Evolutionary conservation across 768 basidiomycete genomes (phyloP), one percentile per base, ranked within the genome.

Genomic region (Kwoniella mangroviensis): DNA sequence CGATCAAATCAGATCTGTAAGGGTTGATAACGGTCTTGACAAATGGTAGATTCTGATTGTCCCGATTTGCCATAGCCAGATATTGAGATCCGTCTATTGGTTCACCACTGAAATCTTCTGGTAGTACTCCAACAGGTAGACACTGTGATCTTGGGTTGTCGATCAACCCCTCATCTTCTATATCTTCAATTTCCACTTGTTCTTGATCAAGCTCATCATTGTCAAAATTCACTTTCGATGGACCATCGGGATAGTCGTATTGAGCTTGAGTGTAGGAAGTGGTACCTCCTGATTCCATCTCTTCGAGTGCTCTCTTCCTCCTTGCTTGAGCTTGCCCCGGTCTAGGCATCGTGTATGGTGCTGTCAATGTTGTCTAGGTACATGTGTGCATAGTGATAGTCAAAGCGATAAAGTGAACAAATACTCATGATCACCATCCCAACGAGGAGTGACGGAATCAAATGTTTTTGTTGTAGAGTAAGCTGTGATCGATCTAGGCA

Each of bases 31-130:
- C 77, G n/a, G 68, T 65, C 17, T 75, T 79, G 40, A 64, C 70
- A 21, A 65, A 66, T 6, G 77, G 77, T 53, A 79, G 63, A 34
- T 57, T 28, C 11, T 61, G 59, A 57, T 73, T 72, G 5, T 65
- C 67, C 45, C 74, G 62, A 55, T 73, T 76, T 22, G 66, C 73
- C 68, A 78, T 70, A 0, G 80, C 81, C 6, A 85, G 60, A 69
- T 83, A 85, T 54, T 83, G 75, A 51, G 80, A 70, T 21, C 84
- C 84, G 52, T 84, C 83, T 52, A 72, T 63, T 15, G 81, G 79
- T 12, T 63, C 66, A 12, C 83, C 83, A 19, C 77, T 75, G 54
- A 76, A 83, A 68, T 82, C 82, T 11, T 73, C 76, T 10, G 71
- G 75, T 15, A 84, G 67, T 1, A 78, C 73, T 0, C 81, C 84